Percentiles rank a stretch among this genome's conserved stretches.
phyloP scores from a whole-genome alignment of 2,329 filamentous ascomycete genomes.

The Pseudofabraea citricarpa region DNA sequence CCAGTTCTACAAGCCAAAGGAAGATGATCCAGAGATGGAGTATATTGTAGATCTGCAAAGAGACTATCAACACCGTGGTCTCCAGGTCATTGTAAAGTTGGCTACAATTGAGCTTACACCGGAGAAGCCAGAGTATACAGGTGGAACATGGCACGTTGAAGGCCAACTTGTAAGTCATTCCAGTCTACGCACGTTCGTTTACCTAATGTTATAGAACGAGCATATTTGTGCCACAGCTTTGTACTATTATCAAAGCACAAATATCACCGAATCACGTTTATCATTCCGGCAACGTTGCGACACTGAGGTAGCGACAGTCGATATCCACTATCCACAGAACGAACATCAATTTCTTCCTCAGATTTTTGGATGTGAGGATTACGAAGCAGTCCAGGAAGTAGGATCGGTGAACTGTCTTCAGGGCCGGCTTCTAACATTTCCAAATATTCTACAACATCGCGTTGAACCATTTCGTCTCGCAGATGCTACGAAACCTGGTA shows the following conservation, averaged over 20 bases:
- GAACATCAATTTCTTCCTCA: constrained; percentile 12
- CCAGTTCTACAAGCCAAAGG: neutral
- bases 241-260: constrained; percentile 44
- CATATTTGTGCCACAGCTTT: constrained; percentile 49
- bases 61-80: constrained; percentile 24
- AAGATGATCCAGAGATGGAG: neutral
- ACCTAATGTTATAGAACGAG: constrained; percentile 35
- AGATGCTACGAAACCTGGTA: constrained; percentile 46
- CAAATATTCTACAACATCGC: constrained; percentile 43
- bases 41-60: constrained; percentile 1
- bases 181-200: neutral
- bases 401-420: constrained; percentile 32
- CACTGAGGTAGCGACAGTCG: neutral
- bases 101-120: constrained; percentile 54
- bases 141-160: constrained; percentile 42
- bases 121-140: constrained; percentile 43
- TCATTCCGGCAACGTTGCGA: constrained; percentile 36
- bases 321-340: constrained; percentile 9
- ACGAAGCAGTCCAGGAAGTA: constrained; percentile 30
- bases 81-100: constrained; percentile 63
- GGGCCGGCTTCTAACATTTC: constrained; percentile 39
- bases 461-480: constrained; percentile 45
- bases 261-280: constrained; percentile 38
- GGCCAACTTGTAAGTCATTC: constrained; percentile 8
- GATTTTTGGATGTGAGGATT: constrained; percentile 11